Evolutionary conservation across 1,284 basidiomycete species (phyloP).

Genomic region (Leucoagaricus sp.): DNA sequence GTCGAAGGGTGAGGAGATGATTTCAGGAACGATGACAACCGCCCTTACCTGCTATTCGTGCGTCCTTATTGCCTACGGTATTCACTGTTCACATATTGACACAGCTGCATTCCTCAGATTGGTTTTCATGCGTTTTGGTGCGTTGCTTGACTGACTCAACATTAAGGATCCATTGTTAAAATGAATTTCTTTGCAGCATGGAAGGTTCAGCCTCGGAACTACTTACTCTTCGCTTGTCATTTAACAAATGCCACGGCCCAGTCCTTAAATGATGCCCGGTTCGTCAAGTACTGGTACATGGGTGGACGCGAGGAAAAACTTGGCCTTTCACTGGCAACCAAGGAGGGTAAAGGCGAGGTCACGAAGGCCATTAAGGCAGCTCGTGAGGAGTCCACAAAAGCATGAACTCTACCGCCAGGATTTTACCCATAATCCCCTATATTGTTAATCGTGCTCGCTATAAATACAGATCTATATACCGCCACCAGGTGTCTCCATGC

Average conservation of each 20-base stretch:
- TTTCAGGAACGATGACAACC: slow-evolving; percentile 94
- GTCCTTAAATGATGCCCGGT: slow-evolving; percentile 78
- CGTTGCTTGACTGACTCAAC: slow-evolving; percentile 14
- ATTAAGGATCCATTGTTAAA: background rate
- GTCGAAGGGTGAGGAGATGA: slow-evolving; percentile 91
- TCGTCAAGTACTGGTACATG: slow-evolving; percentile 86
- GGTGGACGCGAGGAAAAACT: slow-evolving; percentile 66
- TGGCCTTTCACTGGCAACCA: slow-evolving; percentile 26
- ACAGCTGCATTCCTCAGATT: slow-evolving; percentile 47
- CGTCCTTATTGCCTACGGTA: slow-evolving; percentile 44
- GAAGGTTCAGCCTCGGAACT: slow-evolving; percentile 93
- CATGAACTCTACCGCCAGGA: slow-evolving; percentile 23
- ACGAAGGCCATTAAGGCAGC: slow-evolving; percentile 48
- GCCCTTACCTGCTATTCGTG: slow-evolving; percentile 90
- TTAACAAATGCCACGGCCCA: slow-evolving; percentile 89
- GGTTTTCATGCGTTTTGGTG: slow-evolving; percentile 96
- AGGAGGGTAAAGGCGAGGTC: slow-evolving; percentile 41
- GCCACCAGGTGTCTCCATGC: background rate
- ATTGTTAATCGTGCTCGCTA: slow-evolving; percentile 12
- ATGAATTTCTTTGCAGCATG: slow-evolving; percentile 58
- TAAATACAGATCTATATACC: slow-evolving; percentile 19
- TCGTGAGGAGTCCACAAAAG: slow-evolving; percentile 42
- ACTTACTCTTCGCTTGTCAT: slow-evolving; percentile 93
- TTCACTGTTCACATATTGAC: slow-evolving; percentile 3
- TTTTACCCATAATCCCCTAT: background rate